Evolutionary conservation across 2,329 filamentous ascomycete species (phyloP), one percentile per base, ranked within the genome.

Genomic region (Kalmusia sp.): DNA sequence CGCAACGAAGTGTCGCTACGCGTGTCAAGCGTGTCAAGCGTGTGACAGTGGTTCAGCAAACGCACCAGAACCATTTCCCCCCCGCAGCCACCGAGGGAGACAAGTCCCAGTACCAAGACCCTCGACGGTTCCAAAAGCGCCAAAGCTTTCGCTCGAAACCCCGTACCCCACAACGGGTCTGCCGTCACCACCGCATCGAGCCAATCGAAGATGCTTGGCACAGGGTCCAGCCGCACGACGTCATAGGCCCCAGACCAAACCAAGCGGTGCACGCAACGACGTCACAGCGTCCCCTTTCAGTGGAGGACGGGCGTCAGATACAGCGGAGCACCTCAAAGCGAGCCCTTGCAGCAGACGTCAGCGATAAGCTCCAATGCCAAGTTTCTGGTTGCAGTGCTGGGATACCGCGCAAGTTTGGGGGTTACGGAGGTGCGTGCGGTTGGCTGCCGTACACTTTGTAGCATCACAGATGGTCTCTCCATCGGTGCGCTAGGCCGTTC

Each of bases 301-400:
- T n/a, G 33, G 33, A 6, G 22, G 25, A 30, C 15, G 27, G 22
- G 28, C 38, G 40, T 44, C 25, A 31, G 27, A 5, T 22, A 14
- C n/a, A 44, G 15, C 40, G 17, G 15, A 33, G 15, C 27, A 33
- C 22, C n/a, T n/a, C n/a, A 4, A 22, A 44, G 40, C 27, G n/a
- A 4, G 15, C 40, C 40, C 40, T 31, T 44, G 40, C 27, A 33
- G n/a, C 3, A 27, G 40, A 44, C 40, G 40, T 44, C 40, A 44
- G 40, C 40, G 40, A 44, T 22, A 44, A 44, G 40, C 40, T 44
- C 19, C 24, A 4, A 24, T 6, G 40, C 28, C 40, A 44, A 44
- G 40, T 44, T 44, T 44, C n/a, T 24, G 27, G 6, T 12, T 33
- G 12, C 5, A 21, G 9, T 8, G n/a, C 40, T 3, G 17, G 35